phyloP scores from a whole-genome alignment of 345 rosid species.

The Anacardium occidentale region DNA sequence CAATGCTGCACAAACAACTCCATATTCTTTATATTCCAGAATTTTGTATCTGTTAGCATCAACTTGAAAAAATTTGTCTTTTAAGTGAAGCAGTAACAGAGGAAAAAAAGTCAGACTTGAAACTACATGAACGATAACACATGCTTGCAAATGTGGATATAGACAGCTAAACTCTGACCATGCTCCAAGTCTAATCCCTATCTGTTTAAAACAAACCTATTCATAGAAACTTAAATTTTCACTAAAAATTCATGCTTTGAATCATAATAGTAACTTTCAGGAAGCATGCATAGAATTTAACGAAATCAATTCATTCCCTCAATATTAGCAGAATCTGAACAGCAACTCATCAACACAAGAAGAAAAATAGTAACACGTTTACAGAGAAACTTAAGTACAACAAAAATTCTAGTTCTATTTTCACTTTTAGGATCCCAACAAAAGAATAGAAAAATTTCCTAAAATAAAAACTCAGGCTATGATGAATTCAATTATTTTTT shows the following conservation, averaged over 20 bases:
- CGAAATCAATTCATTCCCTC: background rate
- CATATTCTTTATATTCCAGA: slow-evolving; percentile 89
- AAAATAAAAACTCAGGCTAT: background rate
- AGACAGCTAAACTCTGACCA: background rate
- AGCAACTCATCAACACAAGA: background rate
- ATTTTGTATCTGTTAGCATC: slow-evolving; percentile 90
- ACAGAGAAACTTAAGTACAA: background rate
- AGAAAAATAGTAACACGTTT: background rate
- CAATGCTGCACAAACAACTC: slow-evolving; percentile 97
- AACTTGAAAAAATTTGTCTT: slow-evolving; percentile 83
- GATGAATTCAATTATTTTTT: background rate
- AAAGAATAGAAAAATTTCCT: background rate
- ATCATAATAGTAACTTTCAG: background rate
- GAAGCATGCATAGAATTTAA: background rate
- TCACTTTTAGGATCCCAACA: background rate
- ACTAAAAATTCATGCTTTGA: background rate
- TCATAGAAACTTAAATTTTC: background rate
- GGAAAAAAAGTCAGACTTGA: background rate
- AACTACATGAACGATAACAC: too few species aligned
- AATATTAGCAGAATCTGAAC: background rate
- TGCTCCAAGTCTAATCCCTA: background rate
- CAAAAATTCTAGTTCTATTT: background rate
- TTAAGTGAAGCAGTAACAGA: slow-evolving; percentile 31
- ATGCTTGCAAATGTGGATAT: background rate
- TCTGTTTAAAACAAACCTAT: background rate